Evolutionary conservation across 106 monocot genomes (phyloP).

Genomic region (Platanthera guangdongensis): DNA sequence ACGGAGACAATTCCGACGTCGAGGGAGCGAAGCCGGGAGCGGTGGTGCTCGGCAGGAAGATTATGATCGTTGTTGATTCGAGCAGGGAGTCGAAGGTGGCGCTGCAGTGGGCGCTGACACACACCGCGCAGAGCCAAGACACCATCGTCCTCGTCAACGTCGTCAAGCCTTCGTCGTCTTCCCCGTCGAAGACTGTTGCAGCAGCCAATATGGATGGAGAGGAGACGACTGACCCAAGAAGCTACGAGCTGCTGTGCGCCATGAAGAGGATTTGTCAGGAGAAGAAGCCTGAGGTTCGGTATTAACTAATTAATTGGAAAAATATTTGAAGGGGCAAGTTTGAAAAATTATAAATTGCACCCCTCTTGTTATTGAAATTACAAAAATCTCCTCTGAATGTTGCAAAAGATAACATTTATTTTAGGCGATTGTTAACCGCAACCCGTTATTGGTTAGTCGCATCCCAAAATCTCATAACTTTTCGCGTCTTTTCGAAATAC

Average conservation of each 20-base stretch:
- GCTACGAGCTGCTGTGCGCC: conserved; percentile 10
- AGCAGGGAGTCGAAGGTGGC: conserved; percentile 28
- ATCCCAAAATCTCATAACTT: too few relatives aligned
- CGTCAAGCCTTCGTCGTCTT: conserved; percentile 3
- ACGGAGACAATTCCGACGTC: not conserved
- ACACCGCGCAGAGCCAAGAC: conserved; percentile 31
- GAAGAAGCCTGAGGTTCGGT: conserved; percentile 40
- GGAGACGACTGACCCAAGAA: conserved; percentile 10
- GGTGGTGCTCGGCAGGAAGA: conserved; percentile 9
- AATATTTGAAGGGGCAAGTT: too few relatives aligned
- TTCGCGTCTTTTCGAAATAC: too few relatives aligned
- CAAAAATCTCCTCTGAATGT: too few relatives aligned
- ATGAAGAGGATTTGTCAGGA: conserved; percentile 31
- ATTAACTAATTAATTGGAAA: not conserved
- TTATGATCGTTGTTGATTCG: conserved; percentile 33
- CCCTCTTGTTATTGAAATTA: too few relatives aligned
- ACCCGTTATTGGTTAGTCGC: too few relatives aligned
- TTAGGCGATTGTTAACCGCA: too few relatives aligned
- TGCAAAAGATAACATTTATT: too few relatives aligned
- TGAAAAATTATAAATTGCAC: too few relatives aligned
- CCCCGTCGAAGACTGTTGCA: not conserved
- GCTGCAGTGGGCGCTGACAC: conserved; percentile 38
- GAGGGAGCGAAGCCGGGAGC: not conserved
- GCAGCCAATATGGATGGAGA: not conserved
- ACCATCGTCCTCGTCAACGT: conserved; percentile 27